Base-by-base conservation (phyloP, 176 grass and related monocot species). In the Lolium perenne region DNA sequence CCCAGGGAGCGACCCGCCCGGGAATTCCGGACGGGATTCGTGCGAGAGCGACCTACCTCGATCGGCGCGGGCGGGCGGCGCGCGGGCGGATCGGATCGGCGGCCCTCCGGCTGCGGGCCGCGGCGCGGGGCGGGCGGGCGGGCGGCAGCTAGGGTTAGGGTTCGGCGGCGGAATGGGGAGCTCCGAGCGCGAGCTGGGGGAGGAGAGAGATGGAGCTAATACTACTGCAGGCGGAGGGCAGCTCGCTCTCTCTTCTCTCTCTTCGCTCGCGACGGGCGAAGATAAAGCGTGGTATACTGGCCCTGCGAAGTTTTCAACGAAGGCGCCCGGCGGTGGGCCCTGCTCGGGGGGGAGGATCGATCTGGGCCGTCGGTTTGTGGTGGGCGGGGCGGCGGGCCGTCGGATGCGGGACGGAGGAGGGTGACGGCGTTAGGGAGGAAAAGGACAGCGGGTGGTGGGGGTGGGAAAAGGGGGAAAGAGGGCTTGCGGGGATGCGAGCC, bases 281-380 rank as follows among this genome's bases (percentile, higher is more conserved):
- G 87, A 85, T 89, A 92, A 77, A 88, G 89, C 84, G 84, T 82
- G 81, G 78, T 69, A 81, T 79, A 87, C 76, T 84, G 80, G 51
- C 79, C 83, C 85, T 82, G 93, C 78, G 85, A 94, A 90, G 86
- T 43, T 90, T 92, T 92, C 93, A 90, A 94, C 87, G 87, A 89
- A 89, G 86, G 38, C 80, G 54, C 70, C 85, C 85, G 38, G 29
- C 20, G 16, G 21, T 63, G 72, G 80, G 46, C 1, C 81, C 72
- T 20, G 80, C n/a, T 41, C 40, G 4, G 4, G 0, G 17, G 7
- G 4, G 20, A 1, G 59, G 3, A 3, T 6, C 0, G 9, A 89
- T 89, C 89, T 5, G 0, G 35, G 0, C 57, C 89, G 83, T 81
- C 50, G 12, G 13, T 23, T 47, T 0, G 71, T 0, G 18, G 56